phyloP scores from a whole-genome alignment of 2,329 filamentous ascomycete genomes.

The Xylaria hypoxylon region DNA sequence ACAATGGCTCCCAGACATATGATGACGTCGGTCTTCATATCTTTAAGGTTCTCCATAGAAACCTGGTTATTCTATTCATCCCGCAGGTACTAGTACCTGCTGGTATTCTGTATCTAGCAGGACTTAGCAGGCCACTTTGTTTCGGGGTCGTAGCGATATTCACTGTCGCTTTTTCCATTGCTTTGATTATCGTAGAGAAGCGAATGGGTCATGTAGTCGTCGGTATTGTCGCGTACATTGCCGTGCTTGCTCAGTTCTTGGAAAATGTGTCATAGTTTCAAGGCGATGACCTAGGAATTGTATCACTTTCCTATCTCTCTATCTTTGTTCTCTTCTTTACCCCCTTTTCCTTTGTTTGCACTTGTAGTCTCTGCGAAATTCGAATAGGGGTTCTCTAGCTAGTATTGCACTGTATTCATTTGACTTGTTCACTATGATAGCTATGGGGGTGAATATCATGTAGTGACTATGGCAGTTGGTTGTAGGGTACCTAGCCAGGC shows the following conservation, averaged over 20 bases:
- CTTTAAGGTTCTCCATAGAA: not conserved
- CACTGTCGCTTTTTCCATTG: constrained; percentile 30
- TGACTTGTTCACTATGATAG: too few species aligned
- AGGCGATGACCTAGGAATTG: not conserved
- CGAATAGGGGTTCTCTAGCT: not conserved
- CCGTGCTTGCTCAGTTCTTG: constrained; percentile 35
- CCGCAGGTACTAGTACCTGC: constrained; percentile 33
- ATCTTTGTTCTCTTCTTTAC: not conserved
- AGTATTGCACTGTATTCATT: not conserved
- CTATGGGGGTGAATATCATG: too few species aligned
- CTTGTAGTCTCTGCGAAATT: not conserved
- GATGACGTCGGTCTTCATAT: not conserved
- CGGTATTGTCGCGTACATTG: constrained; percentile 38
- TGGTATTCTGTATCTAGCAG: constrained; percentile 34
- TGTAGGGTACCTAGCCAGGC: too few species aligned
- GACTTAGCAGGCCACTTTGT: constrained; percentile 19
- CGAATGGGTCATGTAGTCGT: constrained; percentile 34
- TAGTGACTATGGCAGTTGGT: too few species aligned
- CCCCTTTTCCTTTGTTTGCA: too few species aligned
- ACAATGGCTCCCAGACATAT: constrained; percentile 9
- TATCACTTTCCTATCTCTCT: not conserved
- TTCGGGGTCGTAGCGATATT: constrained; percentile 33
- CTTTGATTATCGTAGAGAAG: constrained; percentile 30
- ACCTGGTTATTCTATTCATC: constrained; percentile 5
- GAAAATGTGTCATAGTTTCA: constrained; percentile 11